Base-by-base conservation (phyloP, 2,329 filamentous ascomycete species). In the Alternaria viburni region DNA sequence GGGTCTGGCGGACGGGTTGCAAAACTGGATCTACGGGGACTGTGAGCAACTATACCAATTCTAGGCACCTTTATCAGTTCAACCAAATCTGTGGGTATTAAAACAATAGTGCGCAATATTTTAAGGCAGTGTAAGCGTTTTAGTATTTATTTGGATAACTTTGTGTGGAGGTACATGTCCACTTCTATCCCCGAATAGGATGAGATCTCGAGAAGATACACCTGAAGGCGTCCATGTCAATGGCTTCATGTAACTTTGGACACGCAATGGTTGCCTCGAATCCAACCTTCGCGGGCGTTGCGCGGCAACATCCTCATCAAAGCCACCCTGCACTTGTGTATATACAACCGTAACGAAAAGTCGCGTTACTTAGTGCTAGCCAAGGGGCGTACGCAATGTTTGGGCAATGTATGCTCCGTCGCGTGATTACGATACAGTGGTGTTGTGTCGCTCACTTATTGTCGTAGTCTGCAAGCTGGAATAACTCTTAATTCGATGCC, bases 1-100 rank as follows among this genome's bases (percentile, higher is more conserved):
- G 74, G 74, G 12, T 68, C 71, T 3, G 50, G 61, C 17, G 74
- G 74, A 8, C 60, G 69, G 28, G 69, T 75, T 19, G 73, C 66
- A 9, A 59, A 62, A 5, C 50, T 75, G 50, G 41, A 41, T 23
- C 25, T 62, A 32, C 32, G 19, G 9, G 44, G 25, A 7, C 41
- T 54, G 3, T 56, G 25, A 47, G 13, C 13, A 17, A 51, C 1
- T 15, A 41, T 41, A 17, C 1, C 36, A 41, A 41, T 11, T 41
- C 17, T 15, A 41, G n/a, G 15, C 36, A 41, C 1, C 0, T 41
- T 41, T 11, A 17, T 41, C n/a, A 41, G 36, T 17, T 41, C 36
- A 41, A 3, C 9, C 36, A 41, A 0, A 41, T 41, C 36, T 41
- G 32, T 41, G 36, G n/a, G 36, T 41, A 41, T 17, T 6, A 41